Conservation (phyloP, 257 asterid species). For the Salvia miltiorrhiza region DNA sequence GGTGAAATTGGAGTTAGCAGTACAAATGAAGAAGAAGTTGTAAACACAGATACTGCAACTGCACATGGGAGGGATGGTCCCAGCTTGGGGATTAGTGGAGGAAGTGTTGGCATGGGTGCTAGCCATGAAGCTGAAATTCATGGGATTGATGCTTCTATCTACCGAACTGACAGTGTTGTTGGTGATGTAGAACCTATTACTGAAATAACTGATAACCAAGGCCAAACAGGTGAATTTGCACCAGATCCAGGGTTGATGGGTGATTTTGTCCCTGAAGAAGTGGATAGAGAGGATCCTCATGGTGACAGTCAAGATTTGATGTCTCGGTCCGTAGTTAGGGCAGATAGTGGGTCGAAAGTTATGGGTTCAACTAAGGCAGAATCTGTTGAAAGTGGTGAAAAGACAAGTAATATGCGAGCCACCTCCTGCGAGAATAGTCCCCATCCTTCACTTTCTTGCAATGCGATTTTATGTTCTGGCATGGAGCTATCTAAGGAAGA, state of each 20-base stretch:
- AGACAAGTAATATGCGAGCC: conserved; percentile 62
- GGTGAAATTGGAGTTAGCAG: conserved; percentile 96
- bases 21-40: conserved; percentile 94
- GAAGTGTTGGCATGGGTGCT: conserved; percentile 99
- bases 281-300: conserved; percentile 83
- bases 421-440: conserved; percentile 62
- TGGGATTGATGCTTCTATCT: conserved; percentile 68
- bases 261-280: conserved; percentile 91
- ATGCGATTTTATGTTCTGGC: conserved; percentile 85
- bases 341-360: conserved; percentile 95
- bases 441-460: conserved; percentile 95
- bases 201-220: conserved; percentile 90
- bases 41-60: conserved; percentile 82
- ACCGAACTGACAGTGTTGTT: conserved; percentile 74
- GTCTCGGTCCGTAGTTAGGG: conserved; percentile 80
- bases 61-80: conserved; percentile 80
- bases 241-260: conserved; percentile 96
- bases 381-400: conserved; percentile 94
- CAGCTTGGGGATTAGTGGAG: conserved; percentile 92
- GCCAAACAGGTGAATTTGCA: conserved; percentile 73
- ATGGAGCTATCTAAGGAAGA: conserved; percentile 91
- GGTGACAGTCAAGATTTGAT: conserved; percentile 92
- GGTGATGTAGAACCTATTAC: conserved; percentile 90
- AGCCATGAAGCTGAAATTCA: conserved; percentile 99
- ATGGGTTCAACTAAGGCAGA: conserved; percentile 90